A percentile compares a stretch with the other conserved stretches of the same genome.
Evolutionary conservation across 805 yeast species (phyloP).

Genomic region (Kodamaea kakaduensis): DNA sequence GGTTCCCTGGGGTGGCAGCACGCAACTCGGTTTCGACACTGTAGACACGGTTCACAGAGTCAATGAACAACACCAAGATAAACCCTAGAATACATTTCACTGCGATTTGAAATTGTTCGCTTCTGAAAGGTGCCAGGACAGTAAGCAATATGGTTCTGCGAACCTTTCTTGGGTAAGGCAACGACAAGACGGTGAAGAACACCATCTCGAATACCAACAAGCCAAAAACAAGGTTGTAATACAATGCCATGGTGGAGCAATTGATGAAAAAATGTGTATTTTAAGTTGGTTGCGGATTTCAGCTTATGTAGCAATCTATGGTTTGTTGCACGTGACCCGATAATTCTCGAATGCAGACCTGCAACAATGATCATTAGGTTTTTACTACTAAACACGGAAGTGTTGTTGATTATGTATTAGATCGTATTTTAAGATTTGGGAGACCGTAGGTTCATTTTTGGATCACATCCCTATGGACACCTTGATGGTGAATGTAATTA

Average conservation of each 20-base stretch:
- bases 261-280: neutral
- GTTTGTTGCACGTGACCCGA: neutral
- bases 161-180: slow-evolving; percentile 76
- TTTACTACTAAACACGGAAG: no score
- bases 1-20: slow-evolving; percentile 26
- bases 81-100: slow-evolving; percentile 80
- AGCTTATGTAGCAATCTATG: neutral
- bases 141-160: slow-evolving; percentile 65
- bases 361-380: no score
- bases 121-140: slow-evolving; percentile 64
- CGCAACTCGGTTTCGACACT: slow-evolving; percentile 62
- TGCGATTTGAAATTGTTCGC: slow-evolving; percentile 69
- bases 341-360: no score
- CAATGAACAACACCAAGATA: slow-evolving; percentile 78
- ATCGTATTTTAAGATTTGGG: no score
- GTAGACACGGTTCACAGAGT: slow-evolving; percentile 79
- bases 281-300: no score
- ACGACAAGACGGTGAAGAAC: slow-evolving; percentile 71
- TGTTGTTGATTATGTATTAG: no score
- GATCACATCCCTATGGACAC: slow-evolving; percentile 40
- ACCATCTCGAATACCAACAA: slow-evolving; percentile 74
- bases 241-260: slow-evolving; percentile 33
- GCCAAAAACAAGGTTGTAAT: slow-evolving; percentile 58
- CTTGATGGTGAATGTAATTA: slow-evolving; percentile 64
- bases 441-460: no score